Evolutionary conservation across 176 grass and related monocot genomes (phyloP), one percentile per base, ranked within the genome.

Genomic region (Triticum timopheevii): DNA sequence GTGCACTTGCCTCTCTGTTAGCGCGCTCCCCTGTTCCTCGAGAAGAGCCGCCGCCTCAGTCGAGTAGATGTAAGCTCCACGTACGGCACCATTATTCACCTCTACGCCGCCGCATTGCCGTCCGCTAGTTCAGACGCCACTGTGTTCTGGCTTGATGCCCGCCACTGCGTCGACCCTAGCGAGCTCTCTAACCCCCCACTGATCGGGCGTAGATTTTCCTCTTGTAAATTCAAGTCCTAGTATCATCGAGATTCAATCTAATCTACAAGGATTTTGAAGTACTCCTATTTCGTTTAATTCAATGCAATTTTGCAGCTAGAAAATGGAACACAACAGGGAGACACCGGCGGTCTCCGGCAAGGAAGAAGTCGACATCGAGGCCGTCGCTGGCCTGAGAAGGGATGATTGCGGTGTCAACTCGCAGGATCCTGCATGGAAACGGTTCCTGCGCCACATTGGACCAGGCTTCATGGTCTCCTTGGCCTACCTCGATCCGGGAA

Each of bases 401-500:
- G 73, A 17, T 19, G 73, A 30, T 10, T 19, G 4, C 2, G n/a
- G 20, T 62, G n/a, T 62, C 4, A 20, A 10, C 22, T 62, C 54
- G 54, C 80, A 97, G 92, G 91, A 85, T 20, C 61, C 89, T 23
- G 70, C 87, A 88, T 97, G 95, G 92, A 91, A 82, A 85, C 81
- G 67, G 59, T 95, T 97, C 31, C 31, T 95, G 28, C 40, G 79
- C 15, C 95, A 97, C 77, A 91, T 95, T 82, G 95, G 93, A 47
- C 95, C 91, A 40, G 95, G 93, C 8, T 95, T 97, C 78, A 92
- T 97, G 65, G 93, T 97, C 17, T 97, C 89, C 42, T 44, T 97
- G 59, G 95, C 93, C 68, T 95, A 97, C 83, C 83, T 97, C 81
- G 95, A 97, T 82, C 95, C 95, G 4, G 95, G 90, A 16, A 97